Evolutionary conservation across 2,329 filamentous ascomycete genomes (phyloP).

Genomic region (Fusarium globosum): DNA sequence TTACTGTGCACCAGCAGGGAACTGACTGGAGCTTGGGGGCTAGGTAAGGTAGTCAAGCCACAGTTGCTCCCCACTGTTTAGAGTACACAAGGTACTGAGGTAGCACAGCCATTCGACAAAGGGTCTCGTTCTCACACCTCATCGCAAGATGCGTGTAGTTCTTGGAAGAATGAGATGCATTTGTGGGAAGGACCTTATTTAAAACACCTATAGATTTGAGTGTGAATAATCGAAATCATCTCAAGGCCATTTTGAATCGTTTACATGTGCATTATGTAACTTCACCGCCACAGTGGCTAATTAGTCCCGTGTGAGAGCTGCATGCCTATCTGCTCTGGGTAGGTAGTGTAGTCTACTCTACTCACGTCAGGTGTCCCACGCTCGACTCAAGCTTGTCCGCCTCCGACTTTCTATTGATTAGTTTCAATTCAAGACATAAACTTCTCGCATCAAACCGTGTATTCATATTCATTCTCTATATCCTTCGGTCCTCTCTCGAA

Average conservation of each 20-base stretch:
- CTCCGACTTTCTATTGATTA: conserved; percentile 36
- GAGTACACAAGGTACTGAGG: not conserved
- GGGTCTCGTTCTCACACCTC: not conserved
- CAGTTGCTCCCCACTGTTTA: conserved; percentile 24
- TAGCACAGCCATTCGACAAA: conserved; percentile 27
- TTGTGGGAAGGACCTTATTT: not conserved
- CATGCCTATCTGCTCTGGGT: conserved; percentile 19
- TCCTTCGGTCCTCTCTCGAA: conserved; percentile 1
- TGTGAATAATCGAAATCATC: not conserved
- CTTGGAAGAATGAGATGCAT: not conserved
- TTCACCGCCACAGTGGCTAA: conserved; percentile 45
- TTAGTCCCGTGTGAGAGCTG: conserved; percentile 40
- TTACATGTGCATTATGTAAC: conserved; percentile 46
- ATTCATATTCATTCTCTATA: not conserved
- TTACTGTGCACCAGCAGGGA: conserved; percentile 30
- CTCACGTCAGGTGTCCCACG: conserved; percentile 43
- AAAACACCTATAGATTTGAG: not conserved
- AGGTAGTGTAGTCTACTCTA: not conserved
- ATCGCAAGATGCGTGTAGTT: not conserved
- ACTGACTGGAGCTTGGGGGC: conserved; percentile 23
- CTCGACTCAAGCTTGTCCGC: conserved; percentile 28
- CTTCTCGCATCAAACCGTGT: conserved; percentile 20
- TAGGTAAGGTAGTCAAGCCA: conserved; percentile 33
- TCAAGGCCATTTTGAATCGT: not conserved
- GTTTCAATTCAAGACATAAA: conserved; percentile 30